Evolutionary conservation across 768 basidiomycete species (phyloP), one percentile per base, ranked within the genome.

Genomic region (Heimioporus sp.): DNA sequence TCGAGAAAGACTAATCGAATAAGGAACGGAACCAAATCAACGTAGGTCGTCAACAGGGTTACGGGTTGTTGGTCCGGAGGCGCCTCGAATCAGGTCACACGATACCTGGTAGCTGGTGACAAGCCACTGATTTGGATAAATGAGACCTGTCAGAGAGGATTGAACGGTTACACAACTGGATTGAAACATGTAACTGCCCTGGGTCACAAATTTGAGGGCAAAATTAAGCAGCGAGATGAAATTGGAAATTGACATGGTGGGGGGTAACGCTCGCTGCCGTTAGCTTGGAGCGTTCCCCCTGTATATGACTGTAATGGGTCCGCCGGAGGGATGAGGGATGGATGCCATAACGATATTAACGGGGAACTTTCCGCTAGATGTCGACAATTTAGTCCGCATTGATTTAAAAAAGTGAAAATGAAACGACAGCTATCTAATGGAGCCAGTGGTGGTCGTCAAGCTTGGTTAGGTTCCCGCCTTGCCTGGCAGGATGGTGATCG

Each of bases 1-100:
- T 69, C 65, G 67, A 69, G 67, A 65, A 69, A 67, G 64, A 69
- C 63, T 71, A 67, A 69, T 69, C 56, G 48, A 50, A 65, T 57
- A 59, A 60, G 67, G 64, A 57, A 61, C 58, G 45, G 54, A 46
- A 46, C 57, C 57, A 51, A 46, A 43, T 40, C 60, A 43, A 43
- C 42, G 53, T 39, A 49, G 51, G 53, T 45, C 49, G 56, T 49
- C 35, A 39, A 48, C 51, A 56, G 38, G 48, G 52, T 51, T 43
- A 52, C 53, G 55, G 60, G 53, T 57, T 46, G 39, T 44, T 43
- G 47, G 46, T 34, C 52, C 53, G 60, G 67, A 42, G 53, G 55
- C 53, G 55, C 49, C 52, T 53, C 45, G 49, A 41, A 54, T 69
- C 53, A 53, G 53, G 53, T 52, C 57, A 59, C 63, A 56, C 55